A percentile compares a stretch with the other conserved stretches of the same genome.
Evolutionary conservation across 1,284 basidiomycete species (phyloP).

Genomic region (Caloboletus inedulis): DNA sequence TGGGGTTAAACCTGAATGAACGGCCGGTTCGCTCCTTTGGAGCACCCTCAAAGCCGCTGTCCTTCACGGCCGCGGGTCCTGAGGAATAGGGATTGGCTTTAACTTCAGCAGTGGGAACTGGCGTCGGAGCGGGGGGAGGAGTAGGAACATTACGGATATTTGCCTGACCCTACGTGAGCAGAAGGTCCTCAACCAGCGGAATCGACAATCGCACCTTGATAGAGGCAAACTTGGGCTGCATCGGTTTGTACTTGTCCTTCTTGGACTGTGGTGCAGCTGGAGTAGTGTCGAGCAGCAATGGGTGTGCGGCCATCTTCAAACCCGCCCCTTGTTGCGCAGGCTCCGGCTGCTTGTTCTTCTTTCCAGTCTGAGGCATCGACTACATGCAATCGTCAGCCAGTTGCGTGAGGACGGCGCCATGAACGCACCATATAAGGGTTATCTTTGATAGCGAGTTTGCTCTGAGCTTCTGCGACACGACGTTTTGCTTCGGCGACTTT

Average conservation of each 20-base stretch:
- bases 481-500: constrained; percentile 77
- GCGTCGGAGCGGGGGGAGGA: constrained; percentile 54
- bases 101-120: constrained; percentile 40
- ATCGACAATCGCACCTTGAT: constrained; percentile 58
- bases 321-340: constrained; percentile 74
- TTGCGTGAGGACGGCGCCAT: background rate
- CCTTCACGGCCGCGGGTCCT: constrained; percentile 51
- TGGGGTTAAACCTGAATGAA: constrained; percentile 81
- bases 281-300: constrained; percentile 71
- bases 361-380: constrained; percentile 51
- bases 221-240: constrained; percentile 95
- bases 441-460: constrained; percentile 65
- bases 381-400: constrained; percentile 24
- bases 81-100: constrained; percentile 74
- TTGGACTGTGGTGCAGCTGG: constrained; percentile 64
- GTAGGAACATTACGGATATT: constrained; percentile 71
- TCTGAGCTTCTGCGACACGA: constrained; percentile 75
- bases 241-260: constrained; percentile 90
- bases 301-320: constrained; percentile 88
- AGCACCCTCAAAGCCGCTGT: constrained; percentile 58
- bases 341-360: constrained; percentile 55
- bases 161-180: constrained; percentile 43
- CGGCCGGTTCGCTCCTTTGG: constrained; percentile 69
- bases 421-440: constrained; percentile 79
- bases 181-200: background rate